These are phyloP conservation scores for Microglena sp. DNA, from an alignment of 139 green algal genomes.

Conservation along the genomic window DNA sequence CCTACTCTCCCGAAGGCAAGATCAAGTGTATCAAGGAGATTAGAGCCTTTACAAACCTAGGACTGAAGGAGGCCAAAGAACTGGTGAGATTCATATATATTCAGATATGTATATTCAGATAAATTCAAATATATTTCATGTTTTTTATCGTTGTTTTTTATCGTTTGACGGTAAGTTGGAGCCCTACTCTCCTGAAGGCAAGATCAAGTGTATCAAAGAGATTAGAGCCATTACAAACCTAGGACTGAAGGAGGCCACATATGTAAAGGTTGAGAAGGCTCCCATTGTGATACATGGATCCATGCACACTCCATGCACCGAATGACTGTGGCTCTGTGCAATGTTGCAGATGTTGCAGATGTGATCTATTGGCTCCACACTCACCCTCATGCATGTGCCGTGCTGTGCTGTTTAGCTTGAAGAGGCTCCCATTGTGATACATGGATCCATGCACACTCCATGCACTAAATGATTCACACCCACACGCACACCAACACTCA, in stretches of 20 bases:
- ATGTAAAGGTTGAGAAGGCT: not conserved
- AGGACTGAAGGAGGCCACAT: conserved; percentile 92
- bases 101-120: conserved; percentile 1
- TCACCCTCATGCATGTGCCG: too few relatives aligned
- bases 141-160: not conserved
- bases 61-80: conserved; percentile 97
- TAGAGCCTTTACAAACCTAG: conserved; percentile 76
- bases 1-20: conserved; percentile 83
- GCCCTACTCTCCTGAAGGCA: conserved; percentile 77
- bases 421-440: too few relatives aligned
- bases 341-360: too few relatives aligned
- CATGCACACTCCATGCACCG: too few relatives aligned
- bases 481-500: too few relatives aligned
- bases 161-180: conserved; percentile 80
- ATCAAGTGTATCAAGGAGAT: conserved; percentile 99
- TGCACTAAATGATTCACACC: too few relatives aligned
- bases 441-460: too few relatives aligned
- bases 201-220: conserved; percentile 99
- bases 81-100: too few relatives aligned
- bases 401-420: too few relatives aligned
- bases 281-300: too few relatives aligned
- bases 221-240: conserved; percentile 81
- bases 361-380: too few relatives aligned
- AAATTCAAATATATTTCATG: not conserved
- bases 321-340: too few relatives aligned